Evolutionary conservation across 345 rosid species (phyloP).

Genomic region (Luvunga scandens): DNA sequence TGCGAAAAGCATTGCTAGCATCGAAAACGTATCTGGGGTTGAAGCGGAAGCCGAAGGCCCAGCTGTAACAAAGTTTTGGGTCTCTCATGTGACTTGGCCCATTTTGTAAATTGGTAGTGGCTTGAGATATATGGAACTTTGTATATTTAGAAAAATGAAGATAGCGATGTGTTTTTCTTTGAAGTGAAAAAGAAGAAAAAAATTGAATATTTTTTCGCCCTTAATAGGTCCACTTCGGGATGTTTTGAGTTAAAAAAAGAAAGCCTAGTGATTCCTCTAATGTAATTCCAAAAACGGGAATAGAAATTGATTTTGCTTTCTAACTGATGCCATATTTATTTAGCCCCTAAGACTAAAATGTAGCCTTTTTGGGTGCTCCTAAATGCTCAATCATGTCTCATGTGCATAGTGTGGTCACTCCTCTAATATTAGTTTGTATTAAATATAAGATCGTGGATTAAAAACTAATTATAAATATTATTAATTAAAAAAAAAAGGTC

Average conservation of each 20-base stretch:
- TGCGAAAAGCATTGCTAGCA: fast-evolving
- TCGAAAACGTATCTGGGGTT: no score
- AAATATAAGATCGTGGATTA: background rate
- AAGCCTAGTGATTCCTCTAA: background rate
- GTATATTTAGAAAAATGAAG: background rate
- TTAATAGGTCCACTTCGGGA: background rate
- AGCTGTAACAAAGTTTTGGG: background rate
- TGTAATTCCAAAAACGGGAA: background rate
- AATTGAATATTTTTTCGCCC: no score
- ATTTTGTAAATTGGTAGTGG: background rate
- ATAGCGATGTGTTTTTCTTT: background rate
- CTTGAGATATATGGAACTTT: background rate
- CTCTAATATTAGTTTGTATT: background rate
- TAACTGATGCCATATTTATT: no score
- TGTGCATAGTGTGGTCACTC: background rate
- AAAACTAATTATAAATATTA: background rate
- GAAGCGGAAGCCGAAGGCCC: background rate
- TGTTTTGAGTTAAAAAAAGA: background rate
- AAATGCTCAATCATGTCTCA: background rate
- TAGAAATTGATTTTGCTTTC: background rate
- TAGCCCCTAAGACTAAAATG: background rate
- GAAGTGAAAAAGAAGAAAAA: background rate
- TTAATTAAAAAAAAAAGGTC: background rate
- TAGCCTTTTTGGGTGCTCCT: background rate
- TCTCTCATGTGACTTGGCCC: background rate